phyloP scores from a whole-genome alignment of 768 basidiomycete species.

The Amanita inopinata region DNA sequence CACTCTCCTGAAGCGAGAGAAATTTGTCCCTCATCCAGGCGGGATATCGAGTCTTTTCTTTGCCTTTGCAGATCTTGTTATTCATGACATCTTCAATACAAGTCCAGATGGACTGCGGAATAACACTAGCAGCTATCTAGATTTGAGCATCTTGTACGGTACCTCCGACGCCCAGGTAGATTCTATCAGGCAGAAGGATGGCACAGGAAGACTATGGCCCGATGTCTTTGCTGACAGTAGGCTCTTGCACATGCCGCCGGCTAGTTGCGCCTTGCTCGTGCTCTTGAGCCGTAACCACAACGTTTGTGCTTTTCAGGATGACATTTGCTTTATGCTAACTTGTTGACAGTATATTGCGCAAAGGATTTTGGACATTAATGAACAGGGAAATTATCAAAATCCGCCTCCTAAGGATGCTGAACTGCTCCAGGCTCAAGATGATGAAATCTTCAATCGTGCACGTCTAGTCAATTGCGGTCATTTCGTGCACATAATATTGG shows the following conservation, averaged over 20 bases:
- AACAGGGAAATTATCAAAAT: constrained; percentile 36
- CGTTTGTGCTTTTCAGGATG: constrained; percentile 25
- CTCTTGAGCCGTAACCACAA: constrained; percentile 70
- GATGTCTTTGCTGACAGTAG: constrained; percentile 65
- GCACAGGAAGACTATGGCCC: constrained; percentile 54
- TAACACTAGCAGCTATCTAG: constrained; percentile 62
- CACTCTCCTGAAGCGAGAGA: constrained; percentile 43
- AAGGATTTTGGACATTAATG: constrained; percentile 61
- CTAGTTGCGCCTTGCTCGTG: constrained; percentile 56
- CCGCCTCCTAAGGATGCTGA: constrained; percentile 17
- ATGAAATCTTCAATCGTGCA: constrained; percentile 68
- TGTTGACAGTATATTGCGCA: constrained; percentile 53
- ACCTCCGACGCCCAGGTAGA: constrained; percentile 36
- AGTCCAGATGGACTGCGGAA: constrained; percentile 47
- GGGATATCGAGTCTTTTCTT: constrained; percentile 71
- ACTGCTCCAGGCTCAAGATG: constrained; percentile 41
- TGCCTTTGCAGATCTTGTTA: constrained; percentile 69
- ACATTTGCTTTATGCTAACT: background rate
- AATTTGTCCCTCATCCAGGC: constrained; percentile 47
- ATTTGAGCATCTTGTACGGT: constrained; percentile 69
- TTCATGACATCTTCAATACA: constrained; percentile 63
- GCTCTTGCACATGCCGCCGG: constrained; percentile 63
- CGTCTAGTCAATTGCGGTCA: constrained; percentile 66
- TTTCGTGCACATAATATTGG: constrained; percentile 62
- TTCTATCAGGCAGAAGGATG: constrained; percentile 49